Evolutionary conservation across 352 stramenopile species (phyloP), one percentile per base, ranked within the genome.

Genomic region (Pythium angustatum): DNA sequence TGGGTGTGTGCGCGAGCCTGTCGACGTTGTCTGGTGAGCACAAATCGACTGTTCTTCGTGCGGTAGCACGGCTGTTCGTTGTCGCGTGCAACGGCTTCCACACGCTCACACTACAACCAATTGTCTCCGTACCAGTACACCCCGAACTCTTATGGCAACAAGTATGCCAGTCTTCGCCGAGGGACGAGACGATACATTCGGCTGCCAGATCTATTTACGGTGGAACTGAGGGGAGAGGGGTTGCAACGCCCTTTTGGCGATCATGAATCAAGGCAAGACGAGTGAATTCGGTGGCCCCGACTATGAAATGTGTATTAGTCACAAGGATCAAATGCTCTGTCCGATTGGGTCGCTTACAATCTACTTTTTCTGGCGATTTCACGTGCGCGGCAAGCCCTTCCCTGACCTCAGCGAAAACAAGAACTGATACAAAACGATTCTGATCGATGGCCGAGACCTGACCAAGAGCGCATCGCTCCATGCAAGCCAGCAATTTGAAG

Each of bases 381-480:
- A 47, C 15, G 26, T 47, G 5, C 8, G 14, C 19, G 40, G 19
- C 4, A n/a, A 47, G 19, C 3, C 11, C 17, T 47, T 47, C 19
- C 40, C 40, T n/a, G n/a, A 27, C 2, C 43, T 2, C 44, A 50
- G 44, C 44, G 44, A 5, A 7, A 27, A 41, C 36, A 19, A 7
- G 36, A 36, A 57, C 12, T 57, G 50, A 31, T 57, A 57, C 31
- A 41, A 51, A 6, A 57, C 26, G 6, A n/a, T 44, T 26, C 31
- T 41, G 5, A 57, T 57, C 11, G 50, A 57, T 11, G 50, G 50
- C 0, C 30, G 30, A 9, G 31, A 45, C 28, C 6, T 21, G 28
- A 45, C 19, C n/a, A 57, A 57, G 22, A n/a, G 38, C 9, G 50
- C 31, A 1, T 57, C 50, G n/a, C 31, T 57, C 50, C 6, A 57